Base-by-base conservation (phyloP, 2,329 filamentous ascomycete species). In the Lachnellula hyalina region DNA sequence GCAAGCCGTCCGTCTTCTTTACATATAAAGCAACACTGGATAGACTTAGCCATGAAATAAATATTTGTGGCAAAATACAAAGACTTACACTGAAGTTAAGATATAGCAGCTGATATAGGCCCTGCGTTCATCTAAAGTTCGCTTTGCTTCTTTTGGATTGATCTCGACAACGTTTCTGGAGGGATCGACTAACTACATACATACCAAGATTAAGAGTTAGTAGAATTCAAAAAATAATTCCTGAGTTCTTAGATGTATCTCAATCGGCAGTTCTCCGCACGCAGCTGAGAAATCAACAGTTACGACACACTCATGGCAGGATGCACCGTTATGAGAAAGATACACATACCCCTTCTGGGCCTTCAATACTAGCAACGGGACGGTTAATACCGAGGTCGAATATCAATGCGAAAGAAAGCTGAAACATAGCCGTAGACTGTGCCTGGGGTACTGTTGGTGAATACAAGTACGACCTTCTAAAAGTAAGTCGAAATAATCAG, bases 321-420 rank as follows among this genome's bases (percentile, higher is more conserved):
- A 32, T 32, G 28, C 8, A 32, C 3, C 28, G 11, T 32, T 32
- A 3, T 32, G 28, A 32, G 28, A 32, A 32, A 3, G 28, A 9
- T 32, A 2, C 9, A 32, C 28, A 32, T 32, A 32, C 28, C 44
- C 5, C 12, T 47, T 55, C 56, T 34, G 52, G 46, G 3, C 52
- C 55, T 19, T 61, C 59, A 25, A 50, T 53, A 12, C 60, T 53
- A 11, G 53, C 54, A 11, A 54, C 46, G 21, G 60, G 58, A 25
- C 53, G 59, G 9, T 57, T 57, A 8, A 65, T 42, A 4, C 61
- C 61, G 2, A 65, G 46, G 52, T 65, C 63, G 41, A 57, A 62
- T 15, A 63, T 28, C 47, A 65, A 14, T 8, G 55, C 53, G 11
- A 62, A 19, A 9, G 57, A 28, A 5, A 64, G 45, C 47, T 63